A percentile compares a stretch with the other conserved stretches of the same genome.
Conservation (phyloP, 2,329 filamentous ascomycete genomes). For the Daldinia sp. region DNA sequence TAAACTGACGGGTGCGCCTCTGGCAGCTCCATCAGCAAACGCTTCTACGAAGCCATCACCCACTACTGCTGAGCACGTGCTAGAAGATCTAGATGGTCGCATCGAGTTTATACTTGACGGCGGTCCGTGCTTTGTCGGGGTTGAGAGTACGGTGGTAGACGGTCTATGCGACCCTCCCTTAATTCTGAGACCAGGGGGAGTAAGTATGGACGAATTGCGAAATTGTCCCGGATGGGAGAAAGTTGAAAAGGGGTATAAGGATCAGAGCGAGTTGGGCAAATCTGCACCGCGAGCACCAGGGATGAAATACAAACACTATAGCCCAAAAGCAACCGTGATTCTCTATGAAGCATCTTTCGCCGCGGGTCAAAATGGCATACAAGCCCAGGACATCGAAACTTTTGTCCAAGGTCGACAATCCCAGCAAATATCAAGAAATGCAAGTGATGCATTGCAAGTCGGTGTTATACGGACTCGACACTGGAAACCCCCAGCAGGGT, state of each 20-base stretch:
- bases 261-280: slow-evolving; percentile 72
- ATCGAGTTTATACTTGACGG: slow-evolving; percentile 92
- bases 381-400: slow-evolving; percentile 47
- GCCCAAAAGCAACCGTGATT: slow-evolving; percentile 84
- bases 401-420: slow-evolving; percentile 24
- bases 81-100: slow-evolving; percentile 80
- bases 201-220: slow-evolving; percentile 82
- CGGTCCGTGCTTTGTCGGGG: slow-evolving; percentile 84
- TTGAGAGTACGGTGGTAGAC: slow-evolving; percentile 97
- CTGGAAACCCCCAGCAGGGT: slow-evolving; percentile 58
- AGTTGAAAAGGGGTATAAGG: slow-evolving; percentile 80
- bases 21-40: slow-evolving; percentile 94
- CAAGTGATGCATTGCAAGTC: slow-evolving; percentile 45
- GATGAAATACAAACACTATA: slow-evolving; percentile 99
- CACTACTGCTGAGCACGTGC: slow-evolving; percentile 88
- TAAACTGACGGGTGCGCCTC: slow-evolving; percentile 75
- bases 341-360: slow-evolving; percentile 72
- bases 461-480: slow-evolving; percentile 65
- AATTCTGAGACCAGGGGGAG: slow-evolving; percentile 84
- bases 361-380: slow-evolving; percentile 49
- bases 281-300: slow-evolving; percentile 83
- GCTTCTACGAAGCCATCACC: slow-evolving; percentile 93
- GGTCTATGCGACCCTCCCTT: slow-evolving; percentile 82
- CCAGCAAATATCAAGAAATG: slow-evolving; percentile 26
- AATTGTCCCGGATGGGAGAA: slow-evolving; percentile 81